Evolutionary conservation across 805 yeast genomes (phyloP).

Genomic region (Ogataea chonburiensis): DNA sequence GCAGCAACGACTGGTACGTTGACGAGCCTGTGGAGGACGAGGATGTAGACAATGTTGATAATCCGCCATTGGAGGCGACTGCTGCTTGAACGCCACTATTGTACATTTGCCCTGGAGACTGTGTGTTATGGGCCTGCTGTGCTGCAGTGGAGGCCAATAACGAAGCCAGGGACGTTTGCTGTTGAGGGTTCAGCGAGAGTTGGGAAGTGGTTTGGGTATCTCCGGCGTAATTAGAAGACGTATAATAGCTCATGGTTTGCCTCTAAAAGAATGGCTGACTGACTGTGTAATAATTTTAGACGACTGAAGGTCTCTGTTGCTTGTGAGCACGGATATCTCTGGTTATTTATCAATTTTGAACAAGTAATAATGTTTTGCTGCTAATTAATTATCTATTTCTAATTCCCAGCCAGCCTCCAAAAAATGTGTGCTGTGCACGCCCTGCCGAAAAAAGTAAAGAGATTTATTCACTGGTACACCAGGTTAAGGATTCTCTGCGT

Average conservation of each 20-base stretch:
- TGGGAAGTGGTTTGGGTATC: constrained; percentile 12
- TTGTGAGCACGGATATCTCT: constrained; percentile 1
- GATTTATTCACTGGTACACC: too few species aligned
- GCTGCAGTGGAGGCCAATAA: constrained; percentile 21
- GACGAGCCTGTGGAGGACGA: constrained; percentile 23
- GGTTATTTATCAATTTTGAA: constrained; percentile 1
- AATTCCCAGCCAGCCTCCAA: constrained; percentile 11
- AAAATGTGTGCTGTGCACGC: constrained; percentile 8
- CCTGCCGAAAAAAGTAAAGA: constrained; percentile 2
- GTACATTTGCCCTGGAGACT: constrained; percentile 22
- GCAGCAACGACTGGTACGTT: constrained; percentile 25
- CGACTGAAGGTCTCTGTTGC: constrained; percentile 1
- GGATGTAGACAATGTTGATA: constrained; percentile 12
- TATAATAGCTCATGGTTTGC: constrained; percentile 12
- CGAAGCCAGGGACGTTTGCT: constrained; percentile 22
- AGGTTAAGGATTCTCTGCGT: too few species aligned
- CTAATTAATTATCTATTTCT: constrained; percentile 9
- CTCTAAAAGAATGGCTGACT: not conserved
- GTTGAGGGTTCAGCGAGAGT: constrained; percentile 17
- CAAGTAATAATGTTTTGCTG: constrained; percentile 7
- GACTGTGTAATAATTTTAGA: not conserved
- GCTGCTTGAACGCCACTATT: constrained; percentile 10
- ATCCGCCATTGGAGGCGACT: constrained; percentile 2
- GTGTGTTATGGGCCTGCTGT: constrained; percentile 13
- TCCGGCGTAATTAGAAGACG: constrained; percentile 4